Conservation (phyloP, 257 asterid genomes). For the Salvia hispanica region DNA sequence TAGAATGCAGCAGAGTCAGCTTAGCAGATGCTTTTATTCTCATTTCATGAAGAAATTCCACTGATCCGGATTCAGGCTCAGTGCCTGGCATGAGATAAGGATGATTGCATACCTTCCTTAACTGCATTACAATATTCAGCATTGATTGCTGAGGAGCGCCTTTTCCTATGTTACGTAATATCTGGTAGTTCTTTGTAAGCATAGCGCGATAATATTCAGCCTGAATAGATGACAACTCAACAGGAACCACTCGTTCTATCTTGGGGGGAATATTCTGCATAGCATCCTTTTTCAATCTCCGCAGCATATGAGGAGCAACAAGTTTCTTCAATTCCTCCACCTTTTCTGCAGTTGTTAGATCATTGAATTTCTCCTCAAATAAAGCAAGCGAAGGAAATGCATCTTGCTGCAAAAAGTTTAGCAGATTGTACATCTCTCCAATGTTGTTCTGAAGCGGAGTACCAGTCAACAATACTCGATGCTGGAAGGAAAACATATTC, state of each 20-base stretch:
- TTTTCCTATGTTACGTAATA: constrained; percentile 89
- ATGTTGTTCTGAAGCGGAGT: constrained; percentile 98
- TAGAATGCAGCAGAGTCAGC: constrained; percentile 88
- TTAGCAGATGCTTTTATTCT: constrained; percentile 97
- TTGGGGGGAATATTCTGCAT: constrained; percentile 98
- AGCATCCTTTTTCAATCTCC: constrained; percentile 94
- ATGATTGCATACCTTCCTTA: constrained; percentile 96
- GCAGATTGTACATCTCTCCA: constrained; percentile 96
- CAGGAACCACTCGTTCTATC: constrained; percentile 96
- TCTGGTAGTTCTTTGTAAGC: constrained; percentile 97
- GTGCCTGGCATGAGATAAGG: constrained; percentile 98
- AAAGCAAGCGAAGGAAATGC: constrained; percentile 89
- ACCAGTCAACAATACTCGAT: constrained; percentile 89
- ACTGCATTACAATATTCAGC: constrained; percentile 98
- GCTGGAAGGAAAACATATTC: constrained; percentile 89
- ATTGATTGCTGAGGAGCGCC: constrained; percentile 91
- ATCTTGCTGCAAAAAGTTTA: constrained; percentile 86
- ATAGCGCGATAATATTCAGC: constrained; percentile 99
- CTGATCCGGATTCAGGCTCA: constrained; percentile 88
- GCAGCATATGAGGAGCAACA: constrained; percentile 98
- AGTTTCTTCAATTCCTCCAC: constrained; percentile 97
- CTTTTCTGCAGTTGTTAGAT: constrained; percentile 87
- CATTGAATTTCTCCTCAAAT: constrained; percentile 91
- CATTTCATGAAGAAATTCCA: constrained; percentile 95
- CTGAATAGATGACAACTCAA: constrained; percentile 92